Evolutionary conservation across 2,329 filamentous ascomycete species (phyloP).

Genomic region (Aspergillus brunneoviolaceus): DNA sequence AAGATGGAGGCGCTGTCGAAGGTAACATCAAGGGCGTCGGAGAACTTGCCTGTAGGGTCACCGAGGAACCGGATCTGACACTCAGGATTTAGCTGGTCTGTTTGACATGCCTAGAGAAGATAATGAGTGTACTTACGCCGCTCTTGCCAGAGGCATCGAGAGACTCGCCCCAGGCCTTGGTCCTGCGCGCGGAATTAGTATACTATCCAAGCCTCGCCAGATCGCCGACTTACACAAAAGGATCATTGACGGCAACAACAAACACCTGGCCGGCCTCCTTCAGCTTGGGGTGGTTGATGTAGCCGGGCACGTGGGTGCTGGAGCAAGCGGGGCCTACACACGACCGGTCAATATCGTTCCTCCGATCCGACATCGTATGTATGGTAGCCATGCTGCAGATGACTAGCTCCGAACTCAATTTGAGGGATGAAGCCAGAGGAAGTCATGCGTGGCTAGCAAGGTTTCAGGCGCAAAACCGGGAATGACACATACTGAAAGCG

Average conservation of each 20-base stretch:
- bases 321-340: conserved; percentile 60
- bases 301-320: conserved; percentile 76
- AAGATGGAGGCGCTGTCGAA: conserved; percentile 81
- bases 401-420: background rate
- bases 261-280: conserved; percentile 81
- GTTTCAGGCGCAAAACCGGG: background rate
- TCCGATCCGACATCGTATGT: too few species aligned
- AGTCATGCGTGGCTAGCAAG: background rate
- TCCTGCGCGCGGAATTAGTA: conserved; percentile 52
- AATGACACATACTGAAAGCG: conserved; percentile 60
- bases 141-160: conserved; percentile 74
- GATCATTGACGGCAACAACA: conserved; percentile 89
- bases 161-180: conserved; percentile 81
- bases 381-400: background rate
- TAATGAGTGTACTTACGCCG: conserved; percentile 60
- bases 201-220: too few species aligned
- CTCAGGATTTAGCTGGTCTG: background rate
- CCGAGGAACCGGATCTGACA: conserved; percentile 86
- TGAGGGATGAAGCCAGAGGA: background rate
- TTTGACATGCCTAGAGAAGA: background rate
- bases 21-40: conserved; percentile 75
- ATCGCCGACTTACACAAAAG: conserved; percentile 71
- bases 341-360: background rate
- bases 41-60: conserved; percentile 77
- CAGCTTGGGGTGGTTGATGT: conserved; percentile 75